Evolutionary conservation across 225 moss, liverwort and hornwort genomes (phyloP), one percentile per base, ranked within the genome.

Genomic region (Climacium dendroides): DNA sequence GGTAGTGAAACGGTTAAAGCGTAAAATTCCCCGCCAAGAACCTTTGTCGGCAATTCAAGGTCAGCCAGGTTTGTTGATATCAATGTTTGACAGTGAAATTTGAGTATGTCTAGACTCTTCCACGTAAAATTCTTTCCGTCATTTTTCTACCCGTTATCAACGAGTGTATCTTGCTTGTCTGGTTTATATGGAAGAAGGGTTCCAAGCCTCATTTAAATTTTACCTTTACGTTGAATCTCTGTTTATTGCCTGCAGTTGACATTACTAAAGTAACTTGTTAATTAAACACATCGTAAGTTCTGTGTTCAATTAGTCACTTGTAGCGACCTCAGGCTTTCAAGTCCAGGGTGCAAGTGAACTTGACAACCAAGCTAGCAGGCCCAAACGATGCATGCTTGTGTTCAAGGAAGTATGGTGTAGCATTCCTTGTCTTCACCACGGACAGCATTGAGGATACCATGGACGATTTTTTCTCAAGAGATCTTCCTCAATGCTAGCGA

Each of bases 1-100:
- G 86, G 94, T 94, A 88, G 92, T 94, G 86, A 94, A 94, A 90
- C 89, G 93, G 61, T 90, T 94, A 84, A 94, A 94, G 93, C 92
- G 92, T 79, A 94, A 93, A 91, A 86, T 85, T 85, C 90, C 90
- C 74, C 86, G 91, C 79, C 87, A 86, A 89, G 91, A 91, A 86
- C 75, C 91, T 45, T 88, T 91, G 77, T 91, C 91, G 87, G 79
- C 91, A 74, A 71, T 88, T 80, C 88, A 89, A 91, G 90, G 89
- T 83, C 89, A 92, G 87, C 88, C 91, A 91, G 89, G 90, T 90
- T 90, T 89, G 89, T 89, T 90, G 82, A 91, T 91, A 85, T 91
- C 83, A 83, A 70, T 91, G 81, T 92, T 87, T 89, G 90, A 89
- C 69, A 85, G 76, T 88, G 86, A 80, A 88, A 90, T 64, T 87